Evolutionary conservation across 768 basidiomycete genomes (phyloP).

Genomic region (Boletus barrowsii): DNA sequence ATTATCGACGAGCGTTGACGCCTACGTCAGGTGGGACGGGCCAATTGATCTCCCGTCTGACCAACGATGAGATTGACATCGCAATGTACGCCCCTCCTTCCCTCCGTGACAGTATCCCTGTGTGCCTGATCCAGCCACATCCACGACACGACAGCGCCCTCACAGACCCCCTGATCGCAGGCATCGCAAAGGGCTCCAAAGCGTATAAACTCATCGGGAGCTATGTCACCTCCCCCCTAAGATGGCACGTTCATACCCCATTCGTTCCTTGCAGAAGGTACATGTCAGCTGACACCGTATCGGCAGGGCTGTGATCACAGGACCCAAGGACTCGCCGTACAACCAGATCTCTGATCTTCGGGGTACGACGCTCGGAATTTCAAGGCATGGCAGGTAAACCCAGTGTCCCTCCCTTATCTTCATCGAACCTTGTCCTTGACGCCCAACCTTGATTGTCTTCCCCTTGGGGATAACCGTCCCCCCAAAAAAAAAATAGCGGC

Average conservation of each 20-base stretch:
- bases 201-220: conserved; percentile 91
- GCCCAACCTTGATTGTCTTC: background rate
- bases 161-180: conserved; percentile 88
- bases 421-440: background rate
- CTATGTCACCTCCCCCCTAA: conserved; percentile 84
- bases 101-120: conserved; percentile 1
- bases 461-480: background rate
- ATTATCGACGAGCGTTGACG: conserved; percentile 20
- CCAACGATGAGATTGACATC: conserved; percentile 75
- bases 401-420: background rate
- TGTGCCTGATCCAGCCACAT: background rate
- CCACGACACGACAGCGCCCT: conserved; percentile 56
- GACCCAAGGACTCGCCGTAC: conserved; percentile 61
- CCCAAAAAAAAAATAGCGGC: conserved; percentile 40
- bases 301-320: conserved; percentile 88
- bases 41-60: conserved; percentile 72
- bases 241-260: conserved; percentile 54
- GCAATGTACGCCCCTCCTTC: conserved; percentile 56
- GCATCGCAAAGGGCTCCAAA: conserved; percentile 84
- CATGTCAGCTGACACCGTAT: background rate
- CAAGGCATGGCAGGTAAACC: conserved; percentile 72
- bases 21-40: conserved; percentile 70
- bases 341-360: conserved; percentile 70
- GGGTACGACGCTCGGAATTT: conserved; percentile 85
- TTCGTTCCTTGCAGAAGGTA: background rate